Conservation (phyloP, 2,329 filamentous ascomycete genomes). For the Alternaria solani region DNA sequence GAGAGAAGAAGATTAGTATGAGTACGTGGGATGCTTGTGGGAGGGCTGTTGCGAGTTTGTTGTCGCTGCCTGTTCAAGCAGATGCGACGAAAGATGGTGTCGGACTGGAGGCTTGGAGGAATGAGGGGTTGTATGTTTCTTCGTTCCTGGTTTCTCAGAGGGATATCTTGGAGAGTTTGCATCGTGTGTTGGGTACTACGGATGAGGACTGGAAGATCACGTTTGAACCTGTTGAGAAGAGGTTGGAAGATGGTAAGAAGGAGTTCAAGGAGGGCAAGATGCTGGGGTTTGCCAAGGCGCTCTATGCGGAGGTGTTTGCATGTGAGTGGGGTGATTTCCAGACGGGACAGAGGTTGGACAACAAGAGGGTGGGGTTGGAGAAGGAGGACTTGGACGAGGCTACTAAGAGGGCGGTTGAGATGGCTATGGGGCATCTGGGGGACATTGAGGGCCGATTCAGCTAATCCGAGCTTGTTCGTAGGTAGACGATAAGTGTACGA, state of each 20-base stretch:
- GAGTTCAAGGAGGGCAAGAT: conserved; percentile 29
- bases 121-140: conserved; percentile 16
- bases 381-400: conserved; percentile 66
- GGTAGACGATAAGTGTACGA: no score
- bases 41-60: background rate
- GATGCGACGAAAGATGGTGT: background rate
- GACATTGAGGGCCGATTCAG: background rate
- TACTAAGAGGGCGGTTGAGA: conserved; percentile 51
- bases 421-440: conserved; percentile 4
- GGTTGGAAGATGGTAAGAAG: conserved; percentile 59
- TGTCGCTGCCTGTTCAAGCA: background rate
- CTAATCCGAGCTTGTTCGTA: no score
- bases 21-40: conserved; percentile 63
- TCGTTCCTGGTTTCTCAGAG: conserved; percentile 58
- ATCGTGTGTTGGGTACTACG: conserved; percentile 65
- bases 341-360: conserved; percentile 53
- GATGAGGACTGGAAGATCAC: conserved; percentile 69
- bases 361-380: conserved; percentile 65
- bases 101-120: background rate
- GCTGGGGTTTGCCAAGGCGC: conserved; percentile 55
- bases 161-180: conserved; percentile 70
- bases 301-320: conserved; percentile 52
- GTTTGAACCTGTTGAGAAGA: conserved; percentile 56
- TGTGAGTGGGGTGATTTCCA: conserved; percentile 35
- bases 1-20: conserved; percentile 50